Percentiles rank a stretch among this genome's conserved stretches.
Evolutionary conservation across 2,329 filamentous ascomycete species (phyloP).

Genomic region (Arthrobotrys entomopaga): DNA sequence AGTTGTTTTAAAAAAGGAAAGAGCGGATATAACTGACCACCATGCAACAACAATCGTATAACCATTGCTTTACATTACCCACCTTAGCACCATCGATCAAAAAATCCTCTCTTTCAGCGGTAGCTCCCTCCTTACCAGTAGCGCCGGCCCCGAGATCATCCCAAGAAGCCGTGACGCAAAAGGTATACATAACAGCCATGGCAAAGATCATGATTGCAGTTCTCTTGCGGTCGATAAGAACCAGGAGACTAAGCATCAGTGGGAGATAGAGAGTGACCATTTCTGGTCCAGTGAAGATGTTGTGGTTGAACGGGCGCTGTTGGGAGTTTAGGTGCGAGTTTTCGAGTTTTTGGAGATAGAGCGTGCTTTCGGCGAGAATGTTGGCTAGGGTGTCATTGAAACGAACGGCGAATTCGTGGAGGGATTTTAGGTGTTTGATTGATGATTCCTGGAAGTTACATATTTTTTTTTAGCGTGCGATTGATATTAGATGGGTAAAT

Average conservation of each 20-base stretch:
- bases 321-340: conserved; percentile 1
- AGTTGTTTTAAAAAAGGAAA: background rate
- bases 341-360: conserved; percentile 19
- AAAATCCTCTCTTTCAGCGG: background rate
- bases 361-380: conserved; percentile 23
- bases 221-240: conserved; percentile 40
- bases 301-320: background rate
- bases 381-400: conserved; percentile 36
- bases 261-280: conserved; percentile 27
- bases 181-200: conserved; percentile 14
- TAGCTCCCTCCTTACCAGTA: background rate
- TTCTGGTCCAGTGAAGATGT: background rate
- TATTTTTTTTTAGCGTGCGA: background rate
- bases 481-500: no score
- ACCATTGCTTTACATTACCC: background rate
- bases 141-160: background rate
- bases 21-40: background rate
- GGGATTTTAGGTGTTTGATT: conserved; percentile 8
- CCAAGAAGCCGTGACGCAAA: background rate
- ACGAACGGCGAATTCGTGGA: conserved; percentile 9
- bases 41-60: background rate
- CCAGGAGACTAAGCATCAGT: conserved; percentile 34
- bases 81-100: conserved; percentile 10
- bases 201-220: conserved; percentile 27
- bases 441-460: conserved; percentile 15